Evolutionary conservation across 495 filamentous ascomycete species (phyloP).

Genomic region (Chaetomium cochliodes): DNA sequence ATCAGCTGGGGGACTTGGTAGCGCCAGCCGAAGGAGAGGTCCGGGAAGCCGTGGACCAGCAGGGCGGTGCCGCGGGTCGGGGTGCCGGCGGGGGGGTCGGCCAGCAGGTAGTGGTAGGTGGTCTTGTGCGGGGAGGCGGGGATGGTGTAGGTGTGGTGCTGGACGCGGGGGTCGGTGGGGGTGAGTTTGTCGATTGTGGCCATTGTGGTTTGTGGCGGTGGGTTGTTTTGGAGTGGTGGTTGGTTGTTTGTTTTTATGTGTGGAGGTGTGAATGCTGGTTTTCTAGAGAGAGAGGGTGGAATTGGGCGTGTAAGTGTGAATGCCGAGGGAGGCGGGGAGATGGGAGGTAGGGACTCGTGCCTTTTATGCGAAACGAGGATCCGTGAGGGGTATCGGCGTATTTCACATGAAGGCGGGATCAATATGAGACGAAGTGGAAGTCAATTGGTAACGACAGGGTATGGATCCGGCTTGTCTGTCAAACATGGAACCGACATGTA

Average conservation of each 20-base stretch:
- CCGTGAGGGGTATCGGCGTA: too few relatives aligned
- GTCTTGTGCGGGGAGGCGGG: conserved; percentile 34
- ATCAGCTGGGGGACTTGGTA: conserved; percentile 74
- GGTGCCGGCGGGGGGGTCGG: conserved; percentile 51
- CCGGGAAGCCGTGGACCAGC: conserved; percentile 60
- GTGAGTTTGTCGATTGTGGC: conserved; percentile 55
- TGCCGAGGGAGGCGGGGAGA: too few relatives aligned
- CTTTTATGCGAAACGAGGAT: too few relatives aligned
- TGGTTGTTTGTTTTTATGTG: background rate
- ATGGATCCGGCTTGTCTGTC: too few relatives aligned
- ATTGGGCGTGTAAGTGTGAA: too few relatives aligned
- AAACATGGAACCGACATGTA: too few relatives aligned
- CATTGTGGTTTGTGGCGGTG: too few relatives aligned
- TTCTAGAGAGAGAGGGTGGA: background rate
- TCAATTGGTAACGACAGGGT: too few relatives aligned
- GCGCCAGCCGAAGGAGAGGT: conserved; percentile 73
- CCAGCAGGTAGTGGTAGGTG: conserved; percentile 70
- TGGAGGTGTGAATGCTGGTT: background rate
- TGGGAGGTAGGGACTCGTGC: too few relatives aligned
- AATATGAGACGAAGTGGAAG: too few relatives aligned
- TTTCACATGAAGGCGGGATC: too few relatives aligned
- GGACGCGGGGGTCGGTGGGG: conserved; percentile 62
- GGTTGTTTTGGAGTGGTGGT: too few relatives aligned
- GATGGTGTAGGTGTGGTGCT: conserved; percentile 58
- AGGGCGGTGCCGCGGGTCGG: conserved; percentile 60